Percentiles rank a stretch among this genome's conserved stretches.
Evolutionary conservation across 1,284 basidiomycete species (phyloP).

Genomic region (Xerocomus nothofagi): DNA sequence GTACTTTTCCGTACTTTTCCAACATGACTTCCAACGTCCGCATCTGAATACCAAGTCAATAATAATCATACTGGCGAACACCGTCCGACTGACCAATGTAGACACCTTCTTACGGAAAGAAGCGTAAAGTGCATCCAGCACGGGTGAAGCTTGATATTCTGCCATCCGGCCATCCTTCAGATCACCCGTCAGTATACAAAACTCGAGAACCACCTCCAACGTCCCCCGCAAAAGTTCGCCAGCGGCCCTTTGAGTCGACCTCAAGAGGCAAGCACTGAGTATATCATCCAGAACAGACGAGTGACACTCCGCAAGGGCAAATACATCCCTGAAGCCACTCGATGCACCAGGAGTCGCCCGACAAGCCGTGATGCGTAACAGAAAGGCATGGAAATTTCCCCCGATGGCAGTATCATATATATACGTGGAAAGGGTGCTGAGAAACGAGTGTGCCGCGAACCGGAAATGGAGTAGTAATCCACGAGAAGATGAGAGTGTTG

Average conservation of each 20-base stretch:
- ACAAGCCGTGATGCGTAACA: constrained; percentile 42
- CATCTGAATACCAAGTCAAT: constrained; percentile 15
- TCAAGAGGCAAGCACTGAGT: constrained; percentile 74
- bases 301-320: constrained; percentile 70
- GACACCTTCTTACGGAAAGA: constrained; percentile 58
- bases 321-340: constrained; percentile 63
- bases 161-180: constrained; percentile 51
- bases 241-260: constrained; percentile 66
- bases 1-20: constrained; percentile 41
- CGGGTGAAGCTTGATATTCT: constrained; percentile 59
- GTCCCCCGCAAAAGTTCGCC: constrained; percentile 66
- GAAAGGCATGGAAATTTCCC: constrained; percentile 70
- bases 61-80: background rate
- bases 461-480: constrained; percentile 64
- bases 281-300: constrained; percentile 73
- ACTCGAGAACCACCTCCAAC: constrained; percentile 68
- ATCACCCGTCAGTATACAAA: constrained; percentile 69
- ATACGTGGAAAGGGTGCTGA: constrained; percentile 64
- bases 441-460: constrained; percentile 71
- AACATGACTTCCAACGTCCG: constrained; percentile 23
- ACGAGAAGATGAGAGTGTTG: constrained; percentile 52
- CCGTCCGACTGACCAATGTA: constrained; percentile 51
- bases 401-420: constrained; percentile 77
- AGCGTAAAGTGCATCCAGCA: constrained; percentile 52
- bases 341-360: constrained; percentile 25